Percentiles rank a stretch among this genome's conserved stretches.
These are phyloP conservation scores for Aspergillus unguis DNA, from an alignment of 2,329 filamentous ascomycete species.

Conservation along the genomic window DNA sequence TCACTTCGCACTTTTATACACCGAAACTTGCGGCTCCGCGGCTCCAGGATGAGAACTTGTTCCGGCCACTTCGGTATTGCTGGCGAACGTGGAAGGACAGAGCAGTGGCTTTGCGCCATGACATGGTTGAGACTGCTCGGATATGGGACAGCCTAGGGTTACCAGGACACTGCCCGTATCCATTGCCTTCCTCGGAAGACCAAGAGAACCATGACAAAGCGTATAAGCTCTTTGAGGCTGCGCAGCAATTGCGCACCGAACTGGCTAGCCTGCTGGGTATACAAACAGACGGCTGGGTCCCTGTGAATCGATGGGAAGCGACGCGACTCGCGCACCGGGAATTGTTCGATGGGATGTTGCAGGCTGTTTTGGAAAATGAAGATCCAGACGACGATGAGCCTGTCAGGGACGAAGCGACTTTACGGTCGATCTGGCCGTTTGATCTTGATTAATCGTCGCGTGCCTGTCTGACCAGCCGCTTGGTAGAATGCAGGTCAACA, in stretches of 20 bases:
- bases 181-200: slow-evolving; percentile 26
- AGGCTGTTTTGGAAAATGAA: slow-evolving; percentile 29
- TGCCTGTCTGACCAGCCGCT: too few species aligned
- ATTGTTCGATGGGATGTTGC: slow-evolving; percentile 30
- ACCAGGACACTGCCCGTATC: slow-evolving; percentile 31
- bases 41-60: slow-evolving; percentile 35
- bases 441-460: slow-evolving; percentile 14
- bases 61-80: slow-evolving; percentile 41
- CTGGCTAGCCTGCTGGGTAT: slow-evolving; percentile 31
- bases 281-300: slow-evolving; percentile 34
- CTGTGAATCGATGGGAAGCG: slow-evolving; percentile 32
- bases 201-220: slow-evolving; percentile 29
- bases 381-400: slow-evolving; percentile 33
- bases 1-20: slow-evolving; percentile 28
- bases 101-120: slow-evolving; percentile 37
- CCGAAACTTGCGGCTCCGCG: slow-evolving; percentile 31
- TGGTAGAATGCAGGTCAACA: too few species aligned
- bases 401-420: slow-evolving; percentile 29
- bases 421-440: slow-evolving; percentile 38
- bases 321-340: slow-evolving; percentile 29
- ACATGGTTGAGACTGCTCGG: slow-evolving; percentile 40
- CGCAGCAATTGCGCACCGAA: slow-evolving; percentile 29
- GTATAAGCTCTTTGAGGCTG: slow-evolving; percentile 32
- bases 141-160: slow-evolving; percentile 41
- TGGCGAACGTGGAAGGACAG: slow-evolving; percentile 43